phyloP scores from a whole-genome alignment of 2,329 filamentous ascomycete species.

The Fusarium foetens region DNA sequence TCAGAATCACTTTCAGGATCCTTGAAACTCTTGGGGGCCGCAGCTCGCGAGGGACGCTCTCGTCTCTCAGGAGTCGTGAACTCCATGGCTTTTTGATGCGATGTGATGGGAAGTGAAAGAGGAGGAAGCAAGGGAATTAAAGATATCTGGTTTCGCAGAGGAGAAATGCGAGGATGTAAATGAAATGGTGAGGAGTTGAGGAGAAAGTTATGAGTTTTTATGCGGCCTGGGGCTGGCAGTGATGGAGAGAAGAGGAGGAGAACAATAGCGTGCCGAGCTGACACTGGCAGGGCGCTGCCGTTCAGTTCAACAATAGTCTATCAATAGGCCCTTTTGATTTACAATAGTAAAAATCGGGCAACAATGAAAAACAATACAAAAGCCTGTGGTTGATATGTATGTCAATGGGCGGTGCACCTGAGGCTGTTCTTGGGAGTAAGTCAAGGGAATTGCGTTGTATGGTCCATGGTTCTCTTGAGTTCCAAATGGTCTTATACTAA shows the following conservation, averaged over 20 bases:
- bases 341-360: background rate
- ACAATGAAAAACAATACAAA: background rate
- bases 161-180: background rate
- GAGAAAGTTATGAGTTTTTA: background rate
- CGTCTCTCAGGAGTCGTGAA: background rate
- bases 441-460: background rate
- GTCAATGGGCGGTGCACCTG: background rate
- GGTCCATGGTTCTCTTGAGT: background rate
- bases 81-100: background rate
- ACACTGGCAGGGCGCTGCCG: background rate
- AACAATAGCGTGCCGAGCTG: background rate
- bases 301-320: background rate
- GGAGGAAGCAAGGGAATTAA: background rate
- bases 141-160: background rate
- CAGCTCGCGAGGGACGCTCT: constrained; percentile 16
- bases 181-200: background rate
- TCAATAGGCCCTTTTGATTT: background rate
- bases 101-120: background rate
- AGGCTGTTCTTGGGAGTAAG: background rate
- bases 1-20: constrained; percentile 9
- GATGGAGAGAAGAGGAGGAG: background rate
- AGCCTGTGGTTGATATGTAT: background rate
- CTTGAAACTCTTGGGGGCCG: constrained; percentile 11
- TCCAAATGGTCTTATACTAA: background rate
- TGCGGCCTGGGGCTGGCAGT: background rate